A percentile compares a stretch with the other conserved stretches of the same genome.
These are phyloP conservation scores for Emericellopsis cladophorae DNA, from an alignment of 2,329 filamentous ascomycete genomes.

Conservation along the genomic window DNA sequence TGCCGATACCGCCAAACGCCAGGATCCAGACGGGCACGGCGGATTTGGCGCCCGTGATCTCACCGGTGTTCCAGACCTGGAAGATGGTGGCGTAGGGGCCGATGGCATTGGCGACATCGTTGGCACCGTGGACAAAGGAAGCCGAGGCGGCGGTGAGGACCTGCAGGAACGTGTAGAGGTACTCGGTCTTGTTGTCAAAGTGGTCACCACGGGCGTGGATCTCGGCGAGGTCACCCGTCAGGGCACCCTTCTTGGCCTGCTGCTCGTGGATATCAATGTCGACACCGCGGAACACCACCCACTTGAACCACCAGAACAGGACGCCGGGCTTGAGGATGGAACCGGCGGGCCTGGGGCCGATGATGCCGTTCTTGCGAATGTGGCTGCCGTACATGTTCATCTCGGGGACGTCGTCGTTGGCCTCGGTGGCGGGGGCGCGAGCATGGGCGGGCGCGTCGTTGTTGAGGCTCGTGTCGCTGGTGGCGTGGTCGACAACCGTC, in stretches of 20 bases:
- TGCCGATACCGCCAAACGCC: slow-evolving; percentile 34
- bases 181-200: slow-evolving; percentile 45
- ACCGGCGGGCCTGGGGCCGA: slow-evolving; percentile 19
- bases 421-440: slow-evolving; percentile 16
- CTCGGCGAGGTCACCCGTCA: slow-evolving; percentile 38
- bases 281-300: slow-evolving; percentile 30
- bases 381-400: slow-evolving; percentile 22
- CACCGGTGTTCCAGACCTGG: slow-evolving; percentile 41
- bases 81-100: slow-evolving; percentile 52
- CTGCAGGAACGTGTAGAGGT: slow-evolving; percentile 47
- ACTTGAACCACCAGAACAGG: slow-evolving; percentile 24
- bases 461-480: slow-evolving; percentile 8
- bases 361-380: slow-evolving; percentile 5
- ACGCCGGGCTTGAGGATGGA: slow-evolving; percentile 26
- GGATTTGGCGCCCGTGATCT: slow-evolving; percentile 26
- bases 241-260: slow-evolving; percentile 23
- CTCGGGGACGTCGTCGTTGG: slow-evolving; percentile 24
- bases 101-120: slow-evolving; percentile 51
- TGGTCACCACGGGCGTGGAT: slow-evolving; percentile 44
- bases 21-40: slow-evolving; percentile 49
- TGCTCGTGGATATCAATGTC: slow-evolving; percentile 32
- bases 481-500: slow-evolving; percentile 18
- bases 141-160: slow-evolving; percentile 48
- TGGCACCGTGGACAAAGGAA: slow-evolving; percentile 54
- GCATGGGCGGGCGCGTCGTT: slow-evolving; percentile 14